These are phyloP conservation scores for Tolypocladium endophyticum DNA, from an alignment of 2,329 filamentous ascomycete species.

Conservation along the genomic window DNA sequence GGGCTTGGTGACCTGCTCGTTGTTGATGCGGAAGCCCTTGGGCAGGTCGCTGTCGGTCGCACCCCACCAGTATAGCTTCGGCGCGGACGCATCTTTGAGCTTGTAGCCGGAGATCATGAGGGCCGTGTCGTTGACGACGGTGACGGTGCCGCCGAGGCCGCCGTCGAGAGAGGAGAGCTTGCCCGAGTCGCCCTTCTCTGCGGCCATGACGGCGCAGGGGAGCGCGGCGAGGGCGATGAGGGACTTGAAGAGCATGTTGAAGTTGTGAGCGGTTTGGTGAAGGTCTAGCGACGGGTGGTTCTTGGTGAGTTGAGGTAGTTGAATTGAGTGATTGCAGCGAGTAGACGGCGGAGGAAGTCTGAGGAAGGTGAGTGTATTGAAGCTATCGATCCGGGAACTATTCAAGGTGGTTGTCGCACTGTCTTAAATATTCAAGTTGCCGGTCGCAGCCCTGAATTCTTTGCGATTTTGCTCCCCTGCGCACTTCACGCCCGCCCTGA, in stretches of 20 bases:
- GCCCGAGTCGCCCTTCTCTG: conserved; percentile 9
- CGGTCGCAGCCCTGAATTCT: not conserved
- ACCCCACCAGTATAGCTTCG: conserved; percentile 18
- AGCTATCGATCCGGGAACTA: not conserved
- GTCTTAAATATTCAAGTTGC: not conserved
- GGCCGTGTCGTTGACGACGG: conserved; percentile 10
- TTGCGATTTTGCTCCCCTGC: not conserved
- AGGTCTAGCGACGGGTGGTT: not conserved
- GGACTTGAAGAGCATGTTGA: not conserved
- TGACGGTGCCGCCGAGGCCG: conserved; percentile 13
- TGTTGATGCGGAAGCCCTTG: conserved; percentile 15
- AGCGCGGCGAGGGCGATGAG: not conserved
- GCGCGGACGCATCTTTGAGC: conserved; percentile 13
- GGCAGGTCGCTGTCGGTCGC: conserved; percentile 7
- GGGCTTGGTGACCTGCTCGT: conserved; percentile 9
- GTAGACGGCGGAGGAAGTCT: not conserved
- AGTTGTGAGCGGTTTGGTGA: not conserved
- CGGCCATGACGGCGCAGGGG: conserved; percentile 4
- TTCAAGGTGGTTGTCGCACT: not conserved
- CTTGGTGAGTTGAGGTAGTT: not conserved
- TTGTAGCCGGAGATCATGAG: conserved; percentile 11
- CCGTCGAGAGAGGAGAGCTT: conserved; percentile 11
- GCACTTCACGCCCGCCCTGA: not conserved
- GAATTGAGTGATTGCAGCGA: not conserved
- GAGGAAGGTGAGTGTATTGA: not conserved